Evolutionary conservation across 805 yeast species (phyloP).

Genomic region (Yarrowia sp.): DNA sequence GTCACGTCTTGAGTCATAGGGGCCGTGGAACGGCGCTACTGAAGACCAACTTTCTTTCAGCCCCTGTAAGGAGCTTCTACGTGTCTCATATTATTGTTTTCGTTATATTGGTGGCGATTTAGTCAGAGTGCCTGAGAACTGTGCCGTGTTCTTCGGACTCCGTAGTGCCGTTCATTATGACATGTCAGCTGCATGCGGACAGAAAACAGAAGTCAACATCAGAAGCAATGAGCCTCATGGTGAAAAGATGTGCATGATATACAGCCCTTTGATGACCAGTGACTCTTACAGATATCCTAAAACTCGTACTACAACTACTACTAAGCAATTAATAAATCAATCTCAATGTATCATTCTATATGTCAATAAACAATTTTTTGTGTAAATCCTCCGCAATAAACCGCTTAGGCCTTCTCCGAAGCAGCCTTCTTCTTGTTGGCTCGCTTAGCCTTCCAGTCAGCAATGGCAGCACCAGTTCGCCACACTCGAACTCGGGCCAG

Average conservation of each 20-base stretch:
- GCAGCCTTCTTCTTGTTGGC: background rate
- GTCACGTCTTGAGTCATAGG: too few relatives aligned
- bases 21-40: too few relatives aligned
- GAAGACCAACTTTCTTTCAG: background rate
- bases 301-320: background rate
- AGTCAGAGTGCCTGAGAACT: background rate
- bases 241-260: background rate
- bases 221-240: background rate
- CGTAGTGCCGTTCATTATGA: background rate
- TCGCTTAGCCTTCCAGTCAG: slow-evolving; percentile 25
- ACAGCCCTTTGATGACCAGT: background rate
- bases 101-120: too few relatives aligned
- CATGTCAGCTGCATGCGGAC: background rate
- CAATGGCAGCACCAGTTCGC: slow-evolving; percentile 24
- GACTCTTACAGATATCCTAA: too few relatives aligned
- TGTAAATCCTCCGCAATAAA: background rate
- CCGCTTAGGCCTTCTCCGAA: slow-evolving; percentile 8
- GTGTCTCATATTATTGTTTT: too few relatives aligned
- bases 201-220: background rate
- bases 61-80: background rate
- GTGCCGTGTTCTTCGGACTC: slow-evolving; percentile 16
- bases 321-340: background rate
- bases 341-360: slow-evolving; percentile 15
- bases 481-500: slow-evolving; percentile 33
- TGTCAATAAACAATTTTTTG: slow-evolving; percentile 4